Evolutionary conservation across 306 rosid species (phyloP).

Genomic region (Corylus americana): DNA sequence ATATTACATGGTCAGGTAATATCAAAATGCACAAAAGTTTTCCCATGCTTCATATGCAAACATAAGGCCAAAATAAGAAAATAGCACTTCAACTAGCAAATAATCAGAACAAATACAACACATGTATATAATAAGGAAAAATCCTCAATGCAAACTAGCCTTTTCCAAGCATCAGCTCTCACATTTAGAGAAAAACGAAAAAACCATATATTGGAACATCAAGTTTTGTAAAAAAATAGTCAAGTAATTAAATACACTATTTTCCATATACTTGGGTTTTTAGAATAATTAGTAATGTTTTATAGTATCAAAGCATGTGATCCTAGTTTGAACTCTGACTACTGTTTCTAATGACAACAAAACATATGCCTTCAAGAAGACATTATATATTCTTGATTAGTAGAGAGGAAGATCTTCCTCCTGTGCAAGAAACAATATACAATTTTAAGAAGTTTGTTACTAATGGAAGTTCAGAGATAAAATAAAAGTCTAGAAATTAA

Average conservation of each 20-base stretch:
- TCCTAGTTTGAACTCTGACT: no score
- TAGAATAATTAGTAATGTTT: no score
- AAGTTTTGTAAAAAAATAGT: not conserved
- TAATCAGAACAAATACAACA: not conserved
- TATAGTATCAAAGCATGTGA: no score
- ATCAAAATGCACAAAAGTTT: not conserved
- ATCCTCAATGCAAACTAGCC: not conserved
- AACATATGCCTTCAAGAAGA: no score
- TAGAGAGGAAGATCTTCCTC: not conserved
- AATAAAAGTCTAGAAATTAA: not conserved
- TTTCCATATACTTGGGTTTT: no score
- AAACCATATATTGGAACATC: not conserved
- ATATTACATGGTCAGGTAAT: conserved; percentile 13
- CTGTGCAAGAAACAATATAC: not conserved
- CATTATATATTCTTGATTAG: not conserved
- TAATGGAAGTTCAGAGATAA: not conserved
- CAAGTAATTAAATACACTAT: not conserved
- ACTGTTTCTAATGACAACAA: not conserved
- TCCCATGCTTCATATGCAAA: not conserved
- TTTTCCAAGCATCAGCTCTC: not conserved
- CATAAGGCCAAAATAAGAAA: not conserved
- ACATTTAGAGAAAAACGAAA: not conserved
- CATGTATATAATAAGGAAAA: not conserved
- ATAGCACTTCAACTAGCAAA: not conserved
- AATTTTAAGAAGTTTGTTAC: not conserved